These are phyloP conservation scores for Cylindrodendrum hubeiense DNA, from an alignment of 2,329 filamentous ascomycete genomes.

Conservation along the genomic window DNA sequence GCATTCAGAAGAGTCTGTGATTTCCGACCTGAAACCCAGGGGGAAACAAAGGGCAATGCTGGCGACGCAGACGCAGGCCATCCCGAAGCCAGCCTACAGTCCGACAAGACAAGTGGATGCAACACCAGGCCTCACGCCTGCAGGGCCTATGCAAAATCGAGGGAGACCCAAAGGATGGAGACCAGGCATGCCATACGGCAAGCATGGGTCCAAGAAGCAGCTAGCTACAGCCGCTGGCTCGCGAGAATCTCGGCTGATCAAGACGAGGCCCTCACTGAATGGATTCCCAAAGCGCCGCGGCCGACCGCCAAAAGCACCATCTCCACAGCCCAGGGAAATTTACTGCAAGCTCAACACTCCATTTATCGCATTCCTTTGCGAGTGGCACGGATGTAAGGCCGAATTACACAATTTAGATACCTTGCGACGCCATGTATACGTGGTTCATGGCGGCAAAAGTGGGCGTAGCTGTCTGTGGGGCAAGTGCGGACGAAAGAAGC, in stretches of 20 bases:
- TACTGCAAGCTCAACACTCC: constrained; percentile 57
- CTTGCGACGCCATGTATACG: constrained; percentile 64
- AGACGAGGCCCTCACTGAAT: constrained; percentile 41
- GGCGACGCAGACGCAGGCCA: constrained; percentile 2
- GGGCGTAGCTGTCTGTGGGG: constrained; percentile 48
- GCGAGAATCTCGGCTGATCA: constrained; percentile 42
- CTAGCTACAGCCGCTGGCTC: constrained; percentile 35
- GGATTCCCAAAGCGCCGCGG: constrained; percentile 55
- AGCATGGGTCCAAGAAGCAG: constrained; percentile 31
- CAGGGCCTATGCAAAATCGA: constrained; percentile 27
- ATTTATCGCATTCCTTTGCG: constrained; percentile 68
- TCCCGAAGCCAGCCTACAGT: not conserved
- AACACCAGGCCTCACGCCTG: constrained; percentile 19
- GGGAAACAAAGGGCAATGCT: constrained; percentile 22
- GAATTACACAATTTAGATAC: constrained; percentile 74
- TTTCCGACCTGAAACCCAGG: constrained; percentile 39
- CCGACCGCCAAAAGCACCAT: constrained; percentile 55
- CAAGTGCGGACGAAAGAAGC: constrained; percentile 41
- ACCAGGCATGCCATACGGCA: constrained; percentile 47
- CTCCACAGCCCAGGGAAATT: constrained; percentile 54
- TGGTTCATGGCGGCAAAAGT: constrained; percentile 59
- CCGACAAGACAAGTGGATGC: constrained; percentile 10
- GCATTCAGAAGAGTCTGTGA: constrained; percentile 21
- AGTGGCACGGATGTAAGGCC: constrained; percentile 70
- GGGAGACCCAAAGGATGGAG: constrained; percentile 64